These are phyloP conservation scores for Penicillium nucicola DNA, from an alignment of 495 filamentous ascomycete species.

Conservation along the genomic window DNA sequence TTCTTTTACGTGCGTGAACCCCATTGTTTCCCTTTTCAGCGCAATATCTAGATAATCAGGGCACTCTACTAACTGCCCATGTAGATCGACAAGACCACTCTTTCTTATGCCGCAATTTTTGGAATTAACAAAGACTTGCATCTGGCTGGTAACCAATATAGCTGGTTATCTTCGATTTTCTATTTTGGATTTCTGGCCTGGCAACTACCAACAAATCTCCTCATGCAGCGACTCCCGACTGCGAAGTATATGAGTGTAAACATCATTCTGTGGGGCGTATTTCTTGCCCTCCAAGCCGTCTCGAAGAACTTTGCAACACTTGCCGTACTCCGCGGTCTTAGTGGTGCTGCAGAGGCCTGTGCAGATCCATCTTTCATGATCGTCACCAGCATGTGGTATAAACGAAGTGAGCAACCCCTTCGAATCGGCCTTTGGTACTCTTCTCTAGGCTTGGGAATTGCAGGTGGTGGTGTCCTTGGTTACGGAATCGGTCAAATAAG, in stretches of 20 bases:
- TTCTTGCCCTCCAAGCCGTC: background rate
- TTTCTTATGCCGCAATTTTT: conserved; percentile 53
- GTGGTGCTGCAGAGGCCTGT: conserved; percentile 4
- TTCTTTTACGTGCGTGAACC: too few species aligned
- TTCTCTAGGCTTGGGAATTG: too few species aligned
- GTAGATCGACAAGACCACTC: conserved; percentile 3
- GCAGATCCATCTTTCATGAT: background rate
- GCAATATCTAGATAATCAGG: too few species aligned
- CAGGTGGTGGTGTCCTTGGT: too few species aligned
- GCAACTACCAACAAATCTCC: conserved; percentile 2
- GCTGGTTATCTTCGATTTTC: conserved; percentile 45
- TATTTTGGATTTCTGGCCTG: conserved; percentile 58
- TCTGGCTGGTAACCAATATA: conserved; percentile 42
- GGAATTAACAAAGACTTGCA: conserved; percentile 43
- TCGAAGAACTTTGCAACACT: conserved; percentile 4
- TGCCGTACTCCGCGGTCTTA: conserved; percentile 1
- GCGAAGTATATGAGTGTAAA: conserved; percentile 3
- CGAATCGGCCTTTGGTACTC: too few species aligned
- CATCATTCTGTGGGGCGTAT: conserved; percentile 7
- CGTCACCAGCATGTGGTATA: too few species aligned
- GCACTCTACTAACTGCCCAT: too few species aligned
- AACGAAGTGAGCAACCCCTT: too few species aligned
- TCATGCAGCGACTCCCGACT: conserved; percentile 7
- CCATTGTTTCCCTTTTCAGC: too few species aligned
- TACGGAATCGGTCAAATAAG: too few species aligned